Evolutionary conservation across 305 asterid species (phyloP).

Genomic region (Fraxinus greggii): DNA sequence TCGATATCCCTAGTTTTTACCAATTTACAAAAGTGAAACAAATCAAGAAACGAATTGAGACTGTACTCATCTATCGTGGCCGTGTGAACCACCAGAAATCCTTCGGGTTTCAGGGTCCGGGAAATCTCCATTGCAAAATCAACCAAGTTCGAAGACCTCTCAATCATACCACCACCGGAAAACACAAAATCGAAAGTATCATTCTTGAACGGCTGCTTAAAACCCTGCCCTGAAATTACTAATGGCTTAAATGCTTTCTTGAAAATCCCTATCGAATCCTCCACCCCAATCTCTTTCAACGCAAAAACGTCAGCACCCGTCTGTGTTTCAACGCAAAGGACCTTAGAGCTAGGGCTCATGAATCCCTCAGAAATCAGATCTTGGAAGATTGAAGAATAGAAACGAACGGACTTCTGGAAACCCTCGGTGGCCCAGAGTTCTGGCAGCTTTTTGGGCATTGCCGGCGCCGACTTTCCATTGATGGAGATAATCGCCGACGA

Average conservation of each 20-base stretch:
- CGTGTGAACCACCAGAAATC: conserved; percentile 78
- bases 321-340: conserved; percentile 68
- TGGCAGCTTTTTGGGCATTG: conserved; percentile 57
- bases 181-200: conserved; percentile 67
- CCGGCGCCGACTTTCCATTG: conserved; percentile 48
- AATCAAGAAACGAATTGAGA: conserved; percentile 69
- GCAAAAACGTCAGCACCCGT: conserved; percentile 82
- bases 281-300: conserved; percentile 71
- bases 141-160: conserved; percentile 58
- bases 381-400: conserved; percentile 68
- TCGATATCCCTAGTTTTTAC: conserved; percentile 59
- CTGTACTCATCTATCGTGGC: conserved; percentile 75
- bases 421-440: conserved; percentile 69
- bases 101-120: conserved; percentile 85
- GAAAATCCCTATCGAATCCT: conserved; percentile 68
- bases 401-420: conserved; percentile 60
- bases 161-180: conserved; percentile 74
- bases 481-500: conserved; percentile 44
- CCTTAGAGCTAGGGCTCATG: conserved; percentile 58
- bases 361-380: conserved; percentile 72
- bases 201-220: conserved; percentile 59
- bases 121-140: conserved; percentile 68
- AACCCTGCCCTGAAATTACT: conserved; percentile 65
- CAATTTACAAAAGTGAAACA: conserved; percentile 79
- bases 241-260: conserved; percentile 75